Conservation (phyloP, 164 flowering plant genomes). For the Nymphaea thermarum region DNA sequence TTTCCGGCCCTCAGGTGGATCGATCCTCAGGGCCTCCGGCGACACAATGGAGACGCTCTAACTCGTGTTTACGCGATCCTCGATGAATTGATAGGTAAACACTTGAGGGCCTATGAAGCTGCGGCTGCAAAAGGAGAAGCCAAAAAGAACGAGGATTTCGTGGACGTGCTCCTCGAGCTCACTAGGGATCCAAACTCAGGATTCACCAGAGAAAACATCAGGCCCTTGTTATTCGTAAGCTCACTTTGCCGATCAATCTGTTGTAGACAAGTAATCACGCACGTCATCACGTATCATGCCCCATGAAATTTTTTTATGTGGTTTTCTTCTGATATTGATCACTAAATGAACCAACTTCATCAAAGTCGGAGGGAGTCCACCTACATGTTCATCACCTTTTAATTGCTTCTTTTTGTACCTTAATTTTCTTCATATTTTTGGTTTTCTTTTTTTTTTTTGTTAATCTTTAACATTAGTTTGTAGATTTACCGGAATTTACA, state of each 20-base stretch:
- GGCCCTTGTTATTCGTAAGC: neutral
- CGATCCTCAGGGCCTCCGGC: slow-evolving; percentile 11
- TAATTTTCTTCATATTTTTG: no score
- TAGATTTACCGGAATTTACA: no score
- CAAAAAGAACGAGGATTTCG: slow-evolving; percentile 2
- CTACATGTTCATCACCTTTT: no score
- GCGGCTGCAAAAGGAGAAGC: neutral
- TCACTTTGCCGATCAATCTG: neutral
- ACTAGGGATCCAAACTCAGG: neutral
- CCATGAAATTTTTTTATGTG: no score
- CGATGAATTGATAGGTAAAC: slow-evolving; percentile 7
- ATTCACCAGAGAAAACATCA: neutral
- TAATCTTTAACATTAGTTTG: no score
- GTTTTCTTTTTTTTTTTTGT: no score
- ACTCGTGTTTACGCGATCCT: neutral
- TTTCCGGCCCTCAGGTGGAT: slow-evolving; percentile 7
- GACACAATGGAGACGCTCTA: neutral
- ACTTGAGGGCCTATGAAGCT: neutral
- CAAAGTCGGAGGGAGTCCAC: no score
- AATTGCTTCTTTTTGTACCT: no score
- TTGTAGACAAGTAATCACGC: no score
- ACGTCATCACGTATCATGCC: no score
- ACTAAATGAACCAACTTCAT: no score
- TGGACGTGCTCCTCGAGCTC: slow-evolving; percentile 10
- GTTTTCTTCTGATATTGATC: no score